A percentile compares a stretch with the other conserved stretches of the same genome.
Evolutionary conservation across 108 stramenopile genomes (phyloP).

Genomic region (Nitzschia sp.): DNA sequence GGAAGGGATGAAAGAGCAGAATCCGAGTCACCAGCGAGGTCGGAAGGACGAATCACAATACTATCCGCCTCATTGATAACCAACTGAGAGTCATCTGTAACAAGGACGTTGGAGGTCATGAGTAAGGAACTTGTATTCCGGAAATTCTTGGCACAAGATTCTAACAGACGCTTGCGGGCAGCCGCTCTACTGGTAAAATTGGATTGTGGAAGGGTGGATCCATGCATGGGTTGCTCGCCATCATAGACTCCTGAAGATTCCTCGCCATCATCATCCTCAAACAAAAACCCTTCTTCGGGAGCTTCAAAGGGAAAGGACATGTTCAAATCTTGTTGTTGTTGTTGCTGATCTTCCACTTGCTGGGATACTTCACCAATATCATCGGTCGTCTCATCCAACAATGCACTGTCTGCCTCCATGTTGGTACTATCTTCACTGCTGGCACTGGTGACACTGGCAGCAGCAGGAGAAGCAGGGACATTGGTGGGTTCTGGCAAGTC

Average conservation of each 20-base stretch:
- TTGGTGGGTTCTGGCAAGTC: not conserved
- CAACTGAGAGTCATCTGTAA: not conserved
- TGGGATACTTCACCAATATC: too few relatives aligned
- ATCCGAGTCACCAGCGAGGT: too few relatives aligned
- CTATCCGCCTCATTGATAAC: too few relatives aligned
- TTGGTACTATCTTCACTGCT: too few relatives aligned
- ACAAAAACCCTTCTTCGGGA: constrained; percentile 12
- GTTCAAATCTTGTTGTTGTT: constrained; percentile 4
- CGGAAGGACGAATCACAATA: too few relatives aligned
- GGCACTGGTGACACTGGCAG: not conserved
- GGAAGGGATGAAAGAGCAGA: too few relatives aligned
- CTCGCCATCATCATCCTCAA: constrained; percentile 4
- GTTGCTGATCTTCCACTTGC: too few relatives aligned
- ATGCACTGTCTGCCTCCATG: not conserved
- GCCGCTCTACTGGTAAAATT: constrained; percentile 9
- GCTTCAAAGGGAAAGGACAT: constrained; percentile 3
- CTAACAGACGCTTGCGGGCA: constrained; percentile 15
- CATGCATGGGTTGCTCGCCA: not conserved
- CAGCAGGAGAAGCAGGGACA: not conserved
- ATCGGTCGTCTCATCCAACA: not conserved
- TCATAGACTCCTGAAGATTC: not conserved
- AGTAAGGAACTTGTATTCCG: not conserved
- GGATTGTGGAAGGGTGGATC: constrained; percentile 10
- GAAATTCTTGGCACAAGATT: not conserved
- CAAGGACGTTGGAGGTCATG: not conserved